Conservation (phyloP, 2,329 filamentous ascomycete species). For the Furcasterigmium furcatum region DNA sequence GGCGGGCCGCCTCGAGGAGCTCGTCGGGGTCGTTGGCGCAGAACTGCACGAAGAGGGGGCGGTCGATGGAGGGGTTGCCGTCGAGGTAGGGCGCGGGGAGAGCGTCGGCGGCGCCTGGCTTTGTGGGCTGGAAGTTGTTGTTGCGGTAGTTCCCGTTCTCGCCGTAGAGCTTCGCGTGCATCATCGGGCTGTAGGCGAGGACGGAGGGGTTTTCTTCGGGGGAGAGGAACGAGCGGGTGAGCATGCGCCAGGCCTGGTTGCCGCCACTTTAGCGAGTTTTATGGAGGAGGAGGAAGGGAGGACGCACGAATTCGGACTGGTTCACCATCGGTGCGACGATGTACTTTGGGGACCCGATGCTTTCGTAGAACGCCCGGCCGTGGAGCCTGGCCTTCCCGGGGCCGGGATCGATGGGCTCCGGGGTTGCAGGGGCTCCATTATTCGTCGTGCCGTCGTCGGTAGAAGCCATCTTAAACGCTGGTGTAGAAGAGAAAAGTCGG, state of each 20-base stretch:
- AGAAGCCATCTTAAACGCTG: constrained; percentile 18
- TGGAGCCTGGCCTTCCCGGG: constrained; percentile 55
- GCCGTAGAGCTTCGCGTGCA: constrained; percentile 85
- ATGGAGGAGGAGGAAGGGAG: background rate
- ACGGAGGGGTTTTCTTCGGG: constrained; percentile 60
- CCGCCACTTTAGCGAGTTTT: background rate
- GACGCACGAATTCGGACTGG: constrained; percentile 89
- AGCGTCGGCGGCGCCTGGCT: constrained; percentile 15
- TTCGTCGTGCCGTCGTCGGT: constrained; percentile 20
- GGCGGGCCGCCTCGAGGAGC: constrained; percentile 72
- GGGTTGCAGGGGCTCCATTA: constrained; percentile 17
- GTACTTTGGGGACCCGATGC: constrained; percentile 85
- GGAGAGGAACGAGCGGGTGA: constrained; percentile 88
- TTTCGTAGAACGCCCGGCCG: constrained; percentile 90
- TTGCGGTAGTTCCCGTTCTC: constrained; percentile 75
- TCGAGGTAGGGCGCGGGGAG: constrained; percentile 62
- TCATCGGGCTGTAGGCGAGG: constrained; percentile 92
- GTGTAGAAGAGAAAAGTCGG: constrained; percentile 6
- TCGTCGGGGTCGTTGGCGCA: constrained; percentile 86
- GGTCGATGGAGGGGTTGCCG: constrained; percentile 79
- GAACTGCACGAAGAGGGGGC: constrained; percentile 94
- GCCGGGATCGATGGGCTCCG: constrained; percentile 4
- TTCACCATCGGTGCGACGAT: constrained; percentile 98
- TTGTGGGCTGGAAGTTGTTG: constrained; percentile 73
- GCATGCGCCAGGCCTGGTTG: constrained; percentile 85